Evolutionary conservation across 192 early-diverging fungal species (phyloP).

Genomic region (Obelidium mucronatum): DNA sequence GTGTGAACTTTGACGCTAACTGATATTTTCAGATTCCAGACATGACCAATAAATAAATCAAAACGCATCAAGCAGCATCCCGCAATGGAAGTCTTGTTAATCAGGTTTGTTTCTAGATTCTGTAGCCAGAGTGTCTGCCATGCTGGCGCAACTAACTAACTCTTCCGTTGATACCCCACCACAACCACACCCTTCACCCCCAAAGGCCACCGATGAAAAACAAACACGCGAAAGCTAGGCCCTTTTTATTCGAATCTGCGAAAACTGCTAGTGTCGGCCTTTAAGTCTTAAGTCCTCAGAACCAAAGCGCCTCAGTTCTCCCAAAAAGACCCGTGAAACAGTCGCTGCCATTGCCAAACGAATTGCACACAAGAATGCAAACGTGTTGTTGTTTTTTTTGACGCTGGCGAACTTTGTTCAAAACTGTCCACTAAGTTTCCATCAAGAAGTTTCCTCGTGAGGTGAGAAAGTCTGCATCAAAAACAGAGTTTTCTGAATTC

Average conservation of each 20-base stretch:
- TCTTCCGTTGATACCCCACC: too few species aligned
- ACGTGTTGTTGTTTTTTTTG: slow-evolving; percentile 59
- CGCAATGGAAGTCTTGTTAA: too few species aligned
- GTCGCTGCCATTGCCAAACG: slow-evolving; percentile 48
- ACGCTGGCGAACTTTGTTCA: slow-evolving; percentile 89
- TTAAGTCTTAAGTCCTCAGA: too few species aligned
- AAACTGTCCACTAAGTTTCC: slow-evolving; percentile 60
- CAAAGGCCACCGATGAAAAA: slow-evolving; percentile 92
- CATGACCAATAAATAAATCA: too few species aligned
- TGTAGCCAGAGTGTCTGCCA: too few species aligned
- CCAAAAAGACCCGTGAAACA: slow-evolving; percentile 34
- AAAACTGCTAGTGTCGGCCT: too few species aligned
- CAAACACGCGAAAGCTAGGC: slow-evolving; percentile 94
- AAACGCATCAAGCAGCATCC: too few species aligned
- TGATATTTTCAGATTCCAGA: too few species aligned
- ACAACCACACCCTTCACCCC: too few species aligned
- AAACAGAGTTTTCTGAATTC: background rate
- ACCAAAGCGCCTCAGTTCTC: slow-evolving; percentile 14
- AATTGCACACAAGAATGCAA: slow-evolving; percentile 64
- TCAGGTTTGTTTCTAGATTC: too few species aligned
- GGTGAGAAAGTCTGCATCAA: background rate
- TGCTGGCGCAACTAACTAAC: too few species aligned
- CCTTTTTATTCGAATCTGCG: slow-evolving; percentile 56
- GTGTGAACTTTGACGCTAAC: too few species aligned
- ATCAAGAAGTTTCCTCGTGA: background rate